phyloP scores from a whole-genome alignment of 108 stramenopile species.

The Skeletonema potamos region DNA sequence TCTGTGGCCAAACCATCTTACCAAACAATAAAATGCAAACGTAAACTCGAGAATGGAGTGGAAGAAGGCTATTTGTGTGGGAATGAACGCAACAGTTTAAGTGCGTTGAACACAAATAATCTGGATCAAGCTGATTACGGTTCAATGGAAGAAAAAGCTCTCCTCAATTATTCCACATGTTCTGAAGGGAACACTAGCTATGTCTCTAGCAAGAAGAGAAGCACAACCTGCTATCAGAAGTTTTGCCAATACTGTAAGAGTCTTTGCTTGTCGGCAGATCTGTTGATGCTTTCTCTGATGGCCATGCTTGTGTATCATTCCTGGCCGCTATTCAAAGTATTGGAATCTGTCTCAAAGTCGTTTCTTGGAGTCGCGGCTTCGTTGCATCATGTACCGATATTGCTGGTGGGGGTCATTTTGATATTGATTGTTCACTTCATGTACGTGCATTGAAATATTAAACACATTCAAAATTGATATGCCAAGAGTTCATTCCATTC shows the following conservation, averaged over 20 bases:
- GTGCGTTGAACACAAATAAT: not conserved
- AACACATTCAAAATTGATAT: no score
- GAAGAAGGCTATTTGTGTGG: constrained; percentile 15
- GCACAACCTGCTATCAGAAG: constrained; percentile 3
- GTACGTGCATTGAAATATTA: constrained; percentile 13
- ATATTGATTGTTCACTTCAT: constrained; percentile 13
- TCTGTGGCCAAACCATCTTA: not conserved
- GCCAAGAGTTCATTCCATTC: no score
- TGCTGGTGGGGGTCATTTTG: not conserved
- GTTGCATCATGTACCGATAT: constrained; percentile 9
- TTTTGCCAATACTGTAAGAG: not conserved
- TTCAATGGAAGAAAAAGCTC: constrained; percentile 25
- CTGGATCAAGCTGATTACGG: constrained; percentile 29
- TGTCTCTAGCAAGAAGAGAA: not conserved
- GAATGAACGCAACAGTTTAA: not conserved
- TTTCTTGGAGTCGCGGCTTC: constrained; percentile 6
- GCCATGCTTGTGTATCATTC: constrained; percentile 4
- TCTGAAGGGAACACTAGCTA: not conserved
- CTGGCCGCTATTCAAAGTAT: constrained; percentile 11
- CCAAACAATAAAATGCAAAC: not conserved
- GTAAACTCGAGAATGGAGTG: constrained; percentile 1
- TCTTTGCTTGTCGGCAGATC: constrained; percentile 17
- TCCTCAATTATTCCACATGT: not conserved
- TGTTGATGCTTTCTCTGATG: constrained; percentile 22
- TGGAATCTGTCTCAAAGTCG: constrained; percentile 17